Conservation (phyloP, 352 stramenopile genomes). For the Pythium utonaiense region DNA sequence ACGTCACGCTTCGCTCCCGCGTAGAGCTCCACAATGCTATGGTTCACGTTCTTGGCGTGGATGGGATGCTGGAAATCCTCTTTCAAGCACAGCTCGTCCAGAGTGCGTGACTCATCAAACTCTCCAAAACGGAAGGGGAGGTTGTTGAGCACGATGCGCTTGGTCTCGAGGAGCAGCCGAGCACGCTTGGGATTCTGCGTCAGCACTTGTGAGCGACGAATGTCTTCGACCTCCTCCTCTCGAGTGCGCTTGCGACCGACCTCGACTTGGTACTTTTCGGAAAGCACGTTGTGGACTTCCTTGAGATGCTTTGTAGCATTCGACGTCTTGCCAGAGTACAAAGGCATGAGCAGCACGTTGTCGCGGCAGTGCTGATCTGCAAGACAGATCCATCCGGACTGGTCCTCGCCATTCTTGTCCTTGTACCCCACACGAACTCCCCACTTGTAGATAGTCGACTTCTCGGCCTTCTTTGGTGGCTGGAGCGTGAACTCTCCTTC, state of each 20-base stretch:
- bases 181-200: too few relatives aligned
- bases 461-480: neutral
- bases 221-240: too few relatives aligned
- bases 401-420: neutral
- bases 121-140: neutral
- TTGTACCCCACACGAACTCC: conserved; percentile 5
- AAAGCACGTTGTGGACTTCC: neutral
- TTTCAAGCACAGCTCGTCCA: neutral
- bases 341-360: neutral
- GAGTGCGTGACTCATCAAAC: neutral
- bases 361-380: conserved; percentile 6
- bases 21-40: neutral
- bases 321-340: conserved; percentile 15
- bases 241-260: too few relatives aligned
- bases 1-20: neutral
- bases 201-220: too few relatives aligned
- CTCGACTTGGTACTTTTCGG: neutral
- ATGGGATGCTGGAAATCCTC: neutral
- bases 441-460: conserved; percentile 17
- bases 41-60: neutral
- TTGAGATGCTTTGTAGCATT: conserved; percentile 11
- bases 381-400: conserved; percentile 11
- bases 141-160: neutral
- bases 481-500: neutral
- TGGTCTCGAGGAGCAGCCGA: neutral